These are phyloP conservation scores for Chamaecyparis obtusa DNA, from an alignment of 75 land plant species.

Conservation along the genomic window DNA sequence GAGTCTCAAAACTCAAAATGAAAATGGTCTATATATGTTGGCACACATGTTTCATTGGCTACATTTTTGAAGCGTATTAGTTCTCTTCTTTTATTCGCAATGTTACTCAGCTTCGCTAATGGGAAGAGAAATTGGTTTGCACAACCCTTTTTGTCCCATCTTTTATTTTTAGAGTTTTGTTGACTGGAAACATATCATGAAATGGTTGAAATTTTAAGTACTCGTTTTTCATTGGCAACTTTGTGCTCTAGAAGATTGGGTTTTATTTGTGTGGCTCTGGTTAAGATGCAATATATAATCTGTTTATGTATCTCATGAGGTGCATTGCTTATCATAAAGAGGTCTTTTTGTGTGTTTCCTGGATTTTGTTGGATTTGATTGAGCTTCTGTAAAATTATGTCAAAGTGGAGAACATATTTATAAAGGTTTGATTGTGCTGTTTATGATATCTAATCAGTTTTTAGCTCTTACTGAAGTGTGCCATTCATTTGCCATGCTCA, in stretches of 20 bases:
- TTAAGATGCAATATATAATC: background rate
- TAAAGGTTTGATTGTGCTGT: background rate
- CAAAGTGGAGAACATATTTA: background rate
- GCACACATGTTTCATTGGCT: background rate
- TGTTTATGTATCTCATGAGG: background rate
- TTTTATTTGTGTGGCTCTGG: background rate
- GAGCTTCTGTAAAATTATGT: background rate
- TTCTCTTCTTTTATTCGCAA: too few relatives aligned
- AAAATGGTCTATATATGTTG: background rate
- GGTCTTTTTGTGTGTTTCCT: background rate
- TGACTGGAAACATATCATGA: background rate
- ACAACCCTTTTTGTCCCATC: background rate
- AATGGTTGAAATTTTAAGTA: background rate
- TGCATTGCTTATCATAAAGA: background rate
- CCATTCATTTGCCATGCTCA: constrained; percentile 24
- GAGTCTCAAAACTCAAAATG: background rate
- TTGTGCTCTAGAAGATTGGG: background rate
- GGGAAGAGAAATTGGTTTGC: background rate
- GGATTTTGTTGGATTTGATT: background rate
- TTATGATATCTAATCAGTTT: background rate
- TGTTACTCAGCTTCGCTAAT: background rate
- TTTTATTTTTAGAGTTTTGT: background rate
- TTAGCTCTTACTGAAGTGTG: background rate
- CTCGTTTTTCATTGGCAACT: background rate
- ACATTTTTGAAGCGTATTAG: too few relatives aligned